Base-by-base conservation (phyloP, 2,329 filamentous ascomycete genomes). In the Cryoendolithus antarcticus region DNA sequence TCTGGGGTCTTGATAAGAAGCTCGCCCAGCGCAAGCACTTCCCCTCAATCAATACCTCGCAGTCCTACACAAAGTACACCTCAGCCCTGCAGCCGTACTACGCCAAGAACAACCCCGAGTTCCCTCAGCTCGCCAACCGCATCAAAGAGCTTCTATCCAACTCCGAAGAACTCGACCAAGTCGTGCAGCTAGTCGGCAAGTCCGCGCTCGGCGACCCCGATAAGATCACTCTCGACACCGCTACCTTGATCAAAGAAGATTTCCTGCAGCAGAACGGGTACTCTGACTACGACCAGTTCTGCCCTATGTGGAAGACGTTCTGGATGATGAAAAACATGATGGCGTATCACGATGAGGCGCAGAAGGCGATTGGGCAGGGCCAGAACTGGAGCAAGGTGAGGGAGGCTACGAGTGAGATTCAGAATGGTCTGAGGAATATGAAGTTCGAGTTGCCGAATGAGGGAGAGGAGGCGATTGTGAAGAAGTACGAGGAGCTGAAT, bases 281-380 rank as follows among this genome's bases (percentile, higher is more conserved):
- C 76, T 91, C 83, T 51, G 86, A 96, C 65, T 96, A 98, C 62
- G 91, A 98, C 60, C 88, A 96, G 68, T 98, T 93, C 77, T 98
- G 91, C 60, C 91, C 91, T 36, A 75, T 98, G 57, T 98, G 91
- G 91, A 98, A 98, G 80, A 98, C 91, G 0, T 83, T 93, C 63
- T 98, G 91, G 81, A 96, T 98, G 91, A 98, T 98, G 91, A 95
- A 93, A 75, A 82, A 86, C 48, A 96, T 98, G 79, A 84, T 98
- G 72, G 84, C 81, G 42, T 98, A 89, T 75, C 86, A 95, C 61
- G 93, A 98, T 56, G 91, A 98, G 70, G 80, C 86, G 15, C 89
- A 96, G 63, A 96, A 95, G 75, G 86, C 86, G 5, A 75, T 98
- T 58, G 74, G 82, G 4, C 86, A 94, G 63, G 91, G 91, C 44